Evolutionary conservation across 805 yeast genomes (phyloP), one percentile per base, ranked within the genome.

Genomic region (Saccharomycopsis sp.): DNA sequence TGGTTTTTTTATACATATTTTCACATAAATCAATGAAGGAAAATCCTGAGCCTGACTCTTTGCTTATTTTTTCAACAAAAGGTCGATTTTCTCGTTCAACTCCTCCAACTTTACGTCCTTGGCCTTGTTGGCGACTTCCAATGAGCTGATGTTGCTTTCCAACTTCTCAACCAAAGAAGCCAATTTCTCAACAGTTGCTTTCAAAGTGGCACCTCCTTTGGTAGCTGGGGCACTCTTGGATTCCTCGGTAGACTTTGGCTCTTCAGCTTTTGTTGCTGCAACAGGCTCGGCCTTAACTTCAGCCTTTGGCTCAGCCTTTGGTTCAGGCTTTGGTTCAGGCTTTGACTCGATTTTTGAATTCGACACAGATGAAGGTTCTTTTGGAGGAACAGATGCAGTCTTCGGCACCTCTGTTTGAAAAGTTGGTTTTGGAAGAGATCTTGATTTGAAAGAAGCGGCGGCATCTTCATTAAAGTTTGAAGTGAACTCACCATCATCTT

Each of bases 121-220:
- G 25, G 73, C 80, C n/a, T 68, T 48, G 41, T 74, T 78, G 3
- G 78, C 64, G 13, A 65, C 63, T 6, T 68, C 63, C 43, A 83
- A 63, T 41, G 60, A 67, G 8, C 64, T 52, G 34, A 83, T 70
- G 33, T 77, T 73, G 0, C 60, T 41, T 55, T 82, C 87, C 35
- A 83, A 65, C 21, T 67, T 63, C 2, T 64, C 62, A 16, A 80
- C 86, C 25, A 83, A 58, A 2, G 61, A 44, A 4, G 81, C 74
- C 41, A 83, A 63, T 48, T 71, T 78, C 49, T 80, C 89, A 23
- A 82, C 78, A 1, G 86, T 75, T 7, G 74, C 80, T 52, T 80
- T 80, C 45, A 83, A 65, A 0, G 87, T 81, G 23, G 81, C 68
- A 10, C 39, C 45, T 31, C 43, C 43, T 20, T 43, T 43, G 10